Evolutionary conservation across 106 monocot species (phyloP), one percentile per base, ranked within the genome.

Genomic region (Agapanthus africanus): DNA sequence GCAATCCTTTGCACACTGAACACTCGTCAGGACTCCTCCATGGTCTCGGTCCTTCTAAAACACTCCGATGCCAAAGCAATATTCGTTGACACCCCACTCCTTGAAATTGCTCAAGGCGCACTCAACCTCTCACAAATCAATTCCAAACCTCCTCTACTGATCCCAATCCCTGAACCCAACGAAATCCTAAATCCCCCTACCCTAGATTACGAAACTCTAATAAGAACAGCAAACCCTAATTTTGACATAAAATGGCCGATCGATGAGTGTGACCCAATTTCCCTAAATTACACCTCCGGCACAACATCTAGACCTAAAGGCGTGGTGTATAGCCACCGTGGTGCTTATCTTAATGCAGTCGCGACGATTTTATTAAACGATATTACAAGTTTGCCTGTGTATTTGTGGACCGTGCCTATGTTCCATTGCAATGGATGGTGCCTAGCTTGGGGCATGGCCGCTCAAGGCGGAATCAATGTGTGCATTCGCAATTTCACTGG

Each of bases 381-480:
- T 9, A 69, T 94, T 1, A 80, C 90, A 1, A 73, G 37, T 39
- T 73, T 70, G 27, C 83, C 90, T 0, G 80, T 85, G 15, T 90
- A 78, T 50, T 82, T 94, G 11, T 94, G 94, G 94, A 90, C 90
- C 40, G 82, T 94, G 19, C 87, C 94, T 28, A 87, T 94, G 87
- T 94, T 90, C 79, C 93, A 94, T 76, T 74, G 81, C 70, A 94
- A 94, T 62, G 90, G 90, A 11, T 94, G 93, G 93, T 78, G 82
- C 76, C 84, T 71, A 71, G 74, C 93, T 1, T 90, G 87, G 82
- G 94, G 83, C 28, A 64, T 94, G 9, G 94, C 94, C 1, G 87
- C 84, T 13, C 68, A 49, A 21, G 94, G 87, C 21, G 94, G 87
- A 63, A 82, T 78, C 68, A 94, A 94, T 72, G 40, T 94, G 66